phyloP scores from a whole-genome alignment of 139 green algal genomes.

The Coelastrella sp. region DNA sequence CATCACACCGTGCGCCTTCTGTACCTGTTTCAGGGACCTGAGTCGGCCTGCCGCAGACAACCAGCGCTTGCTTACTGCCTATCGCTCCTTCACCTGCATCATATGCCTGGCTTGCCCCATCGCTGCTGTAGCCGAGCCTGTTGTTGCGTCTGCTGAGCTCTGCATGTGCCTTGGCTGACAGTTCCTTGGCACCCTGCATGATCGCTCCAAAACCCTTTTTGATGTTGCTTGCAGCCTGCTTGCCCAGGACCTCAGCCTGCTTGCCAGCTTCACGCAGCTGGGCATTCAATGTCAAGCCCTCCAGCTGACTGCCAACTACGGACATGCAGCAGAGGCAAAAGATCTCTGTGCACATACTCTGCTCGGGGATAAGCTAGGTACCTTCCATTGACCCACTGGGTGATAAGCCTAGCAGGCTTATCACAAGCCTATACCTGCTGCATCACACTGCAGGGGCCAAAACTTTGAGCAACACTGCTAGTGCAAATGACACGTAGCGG shows the following conservation, averaged over 20 bases:
- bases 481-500: no score
- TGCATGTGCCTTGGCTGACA: conserved; percentile 31
- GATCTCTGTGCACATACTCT: no score
- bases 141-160: conserved; percentile 21
- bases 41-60: neutral
- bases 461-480: no score
- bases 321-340: neutral
- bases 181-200: conserved; percentile 26
- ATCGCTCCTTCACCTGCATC: neutral
- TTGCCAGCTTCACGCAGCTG: conserved; percentile 24
- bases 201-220: conserved; percentile 47
- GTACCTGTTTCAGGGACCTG: neutral
- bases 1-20: neutral
- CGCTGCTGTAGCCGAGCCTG: neutral
- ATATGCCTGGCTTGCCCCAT: neutral
- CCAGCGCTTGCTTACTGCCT: neutral
- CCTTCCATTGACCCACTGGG: no score
- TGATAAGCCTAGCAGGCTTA: no score
- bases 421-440: no score
- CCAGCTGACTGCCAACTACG: conserved; percentile 1
- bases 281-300: conserved; percentile 19
- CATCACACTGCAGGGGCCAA: no score
- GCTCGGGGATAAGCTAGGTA: no score
- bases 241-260: conserved; percentile 34
- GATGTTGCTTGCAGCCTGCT: conserved; percentile 55